A percentile compares a stretch with the other conserved stretches of the same genome.
Evolutionary conservation across 352 stramenopile genomes (phyloP).

Genomic region (Plasmopara muralis): DNA sequence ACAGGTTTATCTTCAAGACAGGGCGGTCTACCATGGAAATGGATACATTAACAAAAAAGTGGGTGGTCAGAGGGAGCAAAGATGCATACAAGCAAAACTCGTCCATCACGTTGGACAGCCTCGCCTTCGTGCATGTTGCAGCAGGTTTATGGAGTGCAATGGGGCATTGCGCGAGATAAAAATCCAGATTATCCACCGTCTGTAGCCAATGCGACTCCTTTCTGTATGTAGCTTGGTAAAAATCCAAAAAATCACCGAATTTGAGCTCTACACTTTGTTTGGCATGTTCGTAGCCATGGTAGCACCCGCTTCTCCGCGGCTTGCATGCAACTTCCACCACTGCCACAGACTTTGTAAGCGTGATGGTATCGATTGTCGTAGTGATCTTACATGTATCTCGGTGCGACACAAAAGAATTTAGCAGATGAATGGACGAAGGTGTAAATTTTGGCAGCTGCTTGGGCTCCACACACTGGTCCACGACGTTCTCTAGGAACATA

Average conservation of each 20-base stretch:
- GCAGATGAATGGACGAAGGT: constrained; percentile 23
- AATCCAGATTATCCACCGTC: constrained; percentile 61
- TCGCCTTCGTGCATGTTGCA: constrained; percentile 31
- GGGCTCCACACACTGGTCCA: constrained; percentile 28
- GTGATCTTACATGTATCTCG: constrained; percentile 28
- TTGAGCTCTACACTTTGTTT: constrained; percentile 71
- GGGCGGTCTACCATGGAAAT: constrained; percentile 26
- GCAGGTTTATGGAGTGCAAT: constrained; percentile 53
- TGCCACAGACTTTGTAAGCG: constrained; percentile 11
- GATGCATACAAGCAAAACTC: constrained; percentile 43
- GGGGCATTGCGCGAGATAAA: constrained; percentile 79
- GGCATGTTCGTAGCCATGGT: constrained; percentile 47
- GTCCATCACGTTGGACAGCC: constrained; percentile 49
- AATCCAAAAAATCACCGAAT: constrained; percentile 78
- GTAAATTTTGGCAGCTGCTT: constrained; percentile 20
- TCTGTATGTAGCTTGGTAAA: constrained; percentile 43
- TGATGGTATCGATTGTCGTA: background rate
- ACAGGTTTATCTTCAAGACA: constrained; percentile 33
- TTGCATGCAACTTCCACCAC: constrained; percentile 81
- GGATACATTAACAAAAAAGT: too few species aligned
- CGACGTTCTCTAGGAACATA: constrained; percentile 25
- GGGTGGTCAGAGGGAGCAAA: background rate
- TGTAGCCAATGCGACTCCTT: constrained; percentile 58
- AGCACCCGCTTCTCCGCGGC: constrained; percentile 31
- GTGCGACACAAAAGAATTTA: constrained; percentile 27